Base-by-base conservation (phyloP, 1,284 basidiomycete genomes). In the Inonotus hispidus region DNA sequence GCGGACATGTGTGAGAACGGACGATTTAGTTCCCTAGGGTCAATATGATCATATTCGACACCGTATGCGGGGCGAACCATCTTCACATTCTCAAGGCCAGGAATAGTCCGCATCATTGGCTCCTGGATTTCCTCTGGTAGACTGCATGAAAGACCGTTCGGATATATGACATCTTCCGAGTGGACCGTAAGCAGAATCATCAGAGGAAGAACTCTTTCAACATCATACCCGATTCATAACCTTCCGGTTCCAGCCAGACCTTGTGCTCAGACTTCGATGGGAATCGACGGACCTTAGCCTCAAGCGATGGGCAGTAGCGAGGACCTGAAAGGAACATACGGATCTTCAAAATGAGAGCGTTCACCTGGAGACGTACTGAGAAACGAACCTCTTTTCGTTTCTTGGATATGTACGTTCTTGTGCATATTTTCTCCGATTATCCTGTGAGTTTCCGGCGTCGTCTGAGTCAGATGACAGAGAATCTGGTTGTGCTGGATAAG, bases 21-120 rank as follows among this genome's bases (percentile, higher is more conserved):
- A 90, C 90, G 76, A 32, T 75, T 77, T 41, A 95, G 78, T 67
- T 95, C 92, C 39, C 90, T 77, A 4, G 93, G 87, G 73, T 95
- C 93, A n/a, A 95, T 81, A 68, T 93, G 87, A 67, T 95, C 93
- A 67, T 95, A 96, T 70, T 96, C 93, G 38, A 96, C 93, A 1
- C 93, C 93, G 73, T 95, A 96, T 0, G 92, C 93, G 0, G 93
- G 92, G 65, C 81, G 77, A 2, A 91, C 80, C 78, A 95, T 88
- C 68, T 87, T 82, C 10, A 87, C 93, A 25, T 88, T 84, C 73
- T 95, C 92, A 23, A 96, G 75, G 0, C 93, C 93, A 0, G 85
- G 87, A 39, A 95, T 86, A 0, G 90, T 92, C 19, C 86, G 83
- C 73, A 95, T 82, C 82, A 95, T 84, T 5, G 78, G 71, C 65